Evolutionary conservation across 2,329 filamentous ascomycete genomes (phyloP).

Genomic region (Hypoxylon sp.): DNA sequence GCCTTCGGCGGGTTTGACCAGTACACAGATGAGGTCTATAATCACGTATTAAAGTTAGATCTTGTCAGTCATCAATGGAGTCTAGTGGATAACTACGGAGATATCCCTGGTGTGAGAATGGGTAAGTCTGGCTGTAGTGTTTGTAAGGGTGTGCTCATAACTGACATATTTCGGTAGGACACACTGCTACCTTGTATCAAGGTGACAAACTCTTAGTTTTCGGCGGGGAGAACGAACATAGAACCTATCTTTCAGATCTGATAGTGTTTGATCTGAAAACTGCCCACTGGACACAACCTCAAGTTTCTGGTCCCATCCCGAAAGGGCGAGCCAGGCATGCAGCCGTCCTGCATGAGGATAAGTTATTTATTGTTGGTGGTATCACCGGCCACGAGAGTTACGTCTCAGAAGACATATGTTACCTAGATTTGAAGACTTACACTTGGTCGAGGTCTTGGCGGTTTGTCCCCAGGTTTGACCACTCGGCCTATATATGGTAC

Average conservation of each 20-base stretch:
- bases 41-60: constrained; percentile 93
- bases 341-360: constrained; percentile 94
- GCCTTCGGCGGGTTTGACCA: constrained; percentile 99
- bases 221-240: constrained; percentile 97
- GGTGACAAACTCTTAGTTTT: constrained; percentile 97
- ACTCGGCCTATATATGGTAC: constrained; percentile 91
- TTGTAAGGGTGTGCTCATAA: constrained; percentile 10
- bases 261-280: constrained; percentile 96
- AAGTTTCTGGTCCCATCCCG: constrained; percentile 86
- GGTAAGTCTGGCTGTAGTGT: constrained; percentile 67
- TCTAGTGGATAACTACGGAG: constrained; percentile 97
- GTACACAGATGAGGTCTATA: constrained; percentile 99
- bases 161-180: constrained; percentile 69
- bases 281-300: constrained; percentile 94
- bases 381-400: constrained; percentile 93
- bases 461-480: constrained; percentile 95
- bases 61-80: constrained; percentile 92
- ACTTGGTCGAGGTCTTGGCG: constrained; percentile 98
- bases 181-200: constrained; percentile 94
- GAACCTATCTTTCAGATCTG: constrained; percentile 94
- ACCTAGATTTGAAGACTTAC: constrained; percentile 95
- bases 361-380: constrained; percentile 95
- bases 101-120: constrained; percentile 97
- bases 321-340: constrained; percentile 94
- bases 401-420: constrained; percentile 96